phyloP scores from a whole-genome alignment of 306 rosid genomes.

The Delonix regia region DNA sequence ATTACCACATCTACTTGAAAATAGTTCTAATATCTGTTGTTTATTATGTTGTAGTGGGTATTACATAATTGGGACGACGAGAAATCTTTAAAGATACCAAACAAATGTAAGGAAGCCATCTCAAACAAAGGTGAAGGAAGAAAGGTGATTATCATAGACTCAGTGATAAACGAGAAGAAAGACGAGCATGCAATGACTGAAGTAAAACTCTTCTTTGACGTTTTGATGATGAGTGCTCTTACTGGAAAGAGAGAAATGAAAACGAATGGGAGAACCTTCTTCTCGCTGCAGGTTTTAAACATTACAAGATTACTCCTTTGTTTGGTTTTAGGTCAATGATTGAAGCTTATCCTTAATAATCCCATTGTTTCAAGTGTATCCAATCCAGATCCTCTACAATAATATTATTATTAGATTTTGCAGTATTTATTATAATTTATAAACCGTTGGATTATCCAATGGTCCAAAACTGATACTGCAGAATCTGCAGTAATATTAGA shows the following conservation, averaged over 20 bases:
- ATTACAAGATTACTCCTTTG: not conserved
- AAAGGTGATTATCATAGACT: not conserved
- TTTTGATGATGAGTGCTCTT: not conserved
- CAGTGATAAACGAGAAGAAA: not conserved
- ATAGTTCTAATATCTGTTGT: not conserved
- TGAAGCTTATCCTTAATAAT: not conserved
- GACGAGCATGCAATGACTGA: not conserved
- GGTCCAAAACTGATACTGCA: too few relatives aligned
- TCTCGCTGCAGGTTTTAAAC: not conserved
- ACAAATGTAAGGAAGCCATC: not conserved
- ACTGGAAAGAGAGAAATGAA: not conserved
- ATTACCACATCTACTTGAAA: too few relatives aligned
- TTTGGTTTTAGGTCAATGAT: not conserved
- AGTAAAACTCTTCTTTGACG: not conserved
- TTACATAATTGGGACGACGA: not conserved
- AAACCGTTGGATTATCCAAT: too few relatives aligned
- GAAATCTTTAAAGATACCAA: not conserved
- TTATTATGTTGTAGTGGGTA: not conserved
- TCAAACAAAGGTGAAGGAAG: not conserved
- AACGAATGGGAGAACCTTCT: not conserved
- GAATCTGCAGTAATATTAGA: too few relatives aligned
- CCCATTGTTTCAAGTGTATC: too few relatives aligned
- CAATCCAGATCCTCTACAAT: too few relatives aligned
- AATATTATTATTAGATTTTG: too few relatives aligned
- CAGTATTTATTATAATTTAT: too few relatives aligned